These are phyloP conservation scores for Lentinula detonsa DNA, from an alignment of 768 basidiomycete genomes.

Conservation along the genomic window DNA sequence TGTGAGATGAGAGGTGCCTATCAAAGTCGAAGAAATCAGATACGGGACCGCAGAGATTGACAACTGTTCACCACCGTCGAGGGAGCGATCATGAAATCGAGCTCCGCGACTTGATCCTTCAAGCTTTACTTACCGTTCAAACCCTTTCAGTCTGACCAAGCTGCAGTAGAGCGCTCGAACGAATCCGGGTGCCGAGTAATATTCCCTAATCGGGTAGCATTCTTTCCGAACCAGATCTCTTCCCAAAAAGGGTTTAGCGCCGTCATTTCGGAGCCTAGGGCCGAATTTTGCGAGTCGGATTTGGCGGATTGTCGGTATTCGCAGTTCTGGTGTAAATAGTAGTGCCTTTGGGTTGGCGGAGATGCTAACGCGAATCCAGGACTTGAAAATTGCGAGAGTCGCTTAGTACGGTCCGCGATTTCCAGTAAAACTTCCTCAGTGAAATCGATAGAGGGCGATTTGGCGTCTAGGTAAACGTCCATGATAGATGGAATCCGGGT, in stretches of 20 bases:
- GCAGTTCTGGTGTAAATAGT: neutral
- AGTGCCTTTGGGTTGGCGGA: neutral
- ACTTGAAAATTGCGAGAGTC: neutral
- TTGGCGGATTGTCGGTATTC: neutral
- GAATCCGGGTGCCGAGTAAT: conserved; percentile 28
- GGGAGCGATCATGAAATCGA: neutral
- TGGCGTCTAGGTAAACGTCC: conserved; percentile 41
- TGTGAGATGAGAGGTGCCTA: neutral
- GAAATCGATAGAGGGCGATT: conserved; percentile 21
- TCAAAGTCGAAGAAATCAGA: neutral
- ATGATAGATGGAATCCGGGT: conserved; percentile 30
- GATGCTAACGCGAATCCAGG: conserved; percentile 4
- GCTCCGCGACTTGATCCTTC: neutral
- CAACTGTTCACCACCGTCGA: too few relatives aligned
- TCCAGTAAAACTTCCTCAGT: conserved; percentile 23
- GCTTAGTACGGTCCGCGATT: conserved; percentile 16
- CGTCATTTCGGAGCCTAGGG: neutral
- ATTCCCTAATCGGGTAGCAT: neutral
- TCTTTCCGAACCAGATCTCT: conserved; percentile 3
- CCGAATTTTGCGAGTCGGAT: neutral
- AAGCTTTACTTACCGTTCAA: neutral
- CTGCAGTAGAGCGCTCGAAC: conserved; percentile 39
- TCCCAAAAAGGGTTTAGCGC: conserved; percentile 4
- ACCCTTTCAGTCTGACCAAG: neutral
- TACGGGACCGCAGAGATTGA: neutral